Evolutionary conservation across 2,329 filamentous ascomycete genomes (phyloP), one percentile per base, ranked within the genome.

Genomic region (Periglandula ipomoeae): DNA sequence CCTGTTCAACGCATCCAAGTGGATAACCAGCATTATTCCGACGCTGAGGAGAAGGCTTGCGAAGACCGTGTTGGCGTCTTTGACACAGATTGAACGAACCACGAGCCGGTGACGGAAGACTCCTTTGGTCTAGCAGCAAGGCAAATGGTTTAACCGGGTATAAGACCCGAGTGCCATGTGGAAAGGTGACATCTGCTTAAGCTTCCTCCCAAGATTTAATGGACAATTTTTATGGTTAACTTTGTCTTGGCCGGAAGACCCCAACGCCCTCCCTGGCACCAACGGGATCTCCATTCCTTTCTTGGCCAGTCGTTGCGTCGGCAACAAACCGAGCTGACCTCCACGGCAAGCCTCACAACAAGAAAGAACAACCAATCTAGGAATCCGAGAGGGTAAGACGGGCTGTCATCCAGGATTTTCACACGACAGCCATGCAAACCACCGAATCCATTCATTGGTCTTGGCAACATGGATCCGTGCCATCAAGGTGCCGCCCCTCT

Each of bases 401-500:
- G n/a, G n/a, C n/a, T n/a, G n/a, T n/a, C n/a, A n/a, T n/a, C n/a
- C n/a, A n/a, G n/a, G n/a, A n/a, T n/a, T n/a, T n/a, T n/a, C n/a
- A n/a, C n/a, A n/a, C n/a, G n/a, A n/a, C n/a, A n/a, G n/a, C n/a
- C n/a, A n/a, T n/a, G n/a, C n/a, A n/a, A n/a, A n/a, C n/a, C n/a
- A n/a, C n/a, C n/a, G n/a, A n/a, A n/a, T n/a, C n/a, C n/a, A n/a
- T n/a, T n/a, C n/a, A n/a, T n/a, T n/a, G 13, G 37, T 42, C 48
- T 50, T 44, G 26, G 46, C 42, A 46, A 30, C 49, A 51, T 22
- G 46, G 45, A 35, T 43, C 13, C 9, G 37, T 22, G 15, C 20
- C 43, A 40, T 47, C 44, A 35, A 39, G 39, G 44, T 34, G 30
- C 19, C 15, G 35, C 34, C 43, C 37, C 42, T 37, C 37, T 32